Base-by-base conservation (phyloP, 2,329 filamentous ascomycete genomes). In the Aschersonia sp. region DNA sequence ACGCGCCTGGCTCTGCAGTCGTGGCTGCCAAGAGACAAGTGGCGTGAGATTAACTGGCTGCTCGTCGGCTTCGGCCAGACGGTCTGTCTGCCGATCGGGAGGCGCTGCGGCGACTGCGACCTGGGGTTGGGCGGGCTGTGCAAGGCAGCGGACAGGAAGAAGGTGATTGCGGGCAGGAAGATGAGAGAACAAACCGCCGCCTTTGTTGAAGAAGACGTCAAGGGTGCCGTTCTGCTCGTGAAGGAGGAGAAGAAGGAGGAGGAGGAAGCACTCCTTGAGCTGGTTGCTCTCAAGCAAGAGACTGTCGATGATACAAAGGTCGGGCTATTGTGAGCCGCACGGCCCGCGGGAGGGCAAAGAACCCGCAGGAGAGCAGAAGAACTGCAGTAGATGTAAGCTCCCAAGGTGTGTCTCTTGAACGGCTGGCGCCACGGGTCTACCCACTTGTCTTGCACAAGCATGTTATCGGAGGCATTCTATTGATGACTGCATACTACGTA, bases 31-130 rank as follows among this genome's bases (percentile, higher is more conserved):
- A 75, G 66, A 50, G 86, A 94, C 46, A 80, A 78, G 57, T 96
- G 89, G 89, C 84, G 86, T 63, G 87, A 94, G 65, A 94, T 96
- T 62, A 96, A 96, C 64, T 81, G 83, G 67, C 66, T 95, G 63
- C 73, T 96, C 40, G 89, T 96, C 33, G 89, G 89, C 1, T 72
- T 94, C 52, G 89, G 89, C 0, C 89, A 96, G 72, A 86, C 81
- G 1, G 79, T 92, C 29, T 96, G 89, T 61, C 68, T 87, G 53
- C 87, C 88, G 1, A 78, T 90, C 1, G 86, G 85, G 0, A 73
- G 82, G 53, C 79, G 75, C 55, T 98, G 92, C 65, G 88, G 87
- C 14, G 83, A 92, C 45, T 98, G 92, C 66, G 83, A 85, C 53
- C 66, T 97, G 45, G 86, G 86, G 1, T 68, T 83, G 22, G 72